Evolutionary conservation across 192 early-diverging fungal species (phyloP).

Genomic region (Coemansia sp.): DNA sequence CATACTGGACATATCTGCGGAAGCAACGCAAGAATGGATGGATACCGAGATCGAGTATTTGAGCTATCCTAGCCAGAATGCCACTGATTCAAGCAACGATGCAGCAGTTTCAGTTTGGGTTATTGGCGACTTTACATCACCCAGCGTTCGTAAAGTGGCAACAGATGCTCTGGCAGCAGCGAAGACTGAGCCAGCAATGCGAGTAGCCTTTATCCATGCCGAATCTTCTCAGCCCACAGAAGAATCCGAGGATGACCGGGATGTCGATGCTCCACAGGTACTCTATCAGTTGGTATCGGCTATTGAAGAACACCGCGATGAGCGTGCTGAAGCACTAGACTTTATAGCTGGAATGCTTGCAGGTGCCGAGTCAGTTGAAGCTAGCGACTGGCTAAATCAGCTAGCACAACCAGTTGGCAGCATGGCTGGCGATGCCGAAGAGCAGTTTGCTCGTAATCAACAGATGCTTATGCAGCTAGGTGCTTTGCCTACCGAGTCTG

Average conservation of each 20-base stretch:
- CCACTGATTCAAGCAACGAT: neutral
- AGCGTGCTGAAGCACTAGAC: neutral
- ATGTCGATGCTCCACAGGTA: slow-evolving; percentile 33
- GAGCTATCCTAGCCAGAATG: neutral
- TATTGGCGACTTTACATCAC: slow-evolving; percentile 56
- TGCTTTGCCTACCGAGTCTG: slow-evolving; percentile 10
- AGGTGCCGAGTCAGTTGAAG: neutral
- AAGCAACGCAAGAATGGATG: slow-evolving; percentile 20
- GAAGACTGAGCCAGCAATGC: slow-evolving; percentile 17
- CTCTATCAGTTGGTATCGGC: slow-evolving; percentile 27
- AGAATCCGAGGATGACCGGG: slow-evolving; percentile 18
- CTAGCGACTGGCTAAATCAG: neutral
- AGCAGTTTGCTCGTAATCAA: slow-evolving; percentile 15
- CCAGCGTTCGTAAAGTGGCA: slow-evolving; percentile 54
- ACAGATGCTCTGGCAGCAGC: slow-evolving; percentile 52
- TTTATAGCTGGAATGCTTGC: slow-evolving; percentile 12
- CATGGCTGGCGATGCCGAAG: slow-evolving; percentile 22
- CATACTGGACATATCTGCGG: slow-evolving; percentile 16
- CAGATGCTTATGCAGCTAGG: slow-evolving; percentile 7
- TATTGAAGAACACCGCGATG: neutral
- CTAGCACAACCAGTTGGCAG: slow-evolving; percentile 6
- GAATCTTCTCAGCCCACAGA: slow-evolving; percentile 22
- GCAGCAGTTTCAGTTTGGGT: slow-evolving; percentile 33
- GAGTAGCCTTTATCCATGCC: slow-evolving; percentile 36
- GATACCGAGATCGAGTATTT: slow-evolving; percentile 25